These are phyloP conservation scores for Metschnikowia gruessii DNA, from an alignment of 805 yeast species.

Conservation along the genomic window DNA sequence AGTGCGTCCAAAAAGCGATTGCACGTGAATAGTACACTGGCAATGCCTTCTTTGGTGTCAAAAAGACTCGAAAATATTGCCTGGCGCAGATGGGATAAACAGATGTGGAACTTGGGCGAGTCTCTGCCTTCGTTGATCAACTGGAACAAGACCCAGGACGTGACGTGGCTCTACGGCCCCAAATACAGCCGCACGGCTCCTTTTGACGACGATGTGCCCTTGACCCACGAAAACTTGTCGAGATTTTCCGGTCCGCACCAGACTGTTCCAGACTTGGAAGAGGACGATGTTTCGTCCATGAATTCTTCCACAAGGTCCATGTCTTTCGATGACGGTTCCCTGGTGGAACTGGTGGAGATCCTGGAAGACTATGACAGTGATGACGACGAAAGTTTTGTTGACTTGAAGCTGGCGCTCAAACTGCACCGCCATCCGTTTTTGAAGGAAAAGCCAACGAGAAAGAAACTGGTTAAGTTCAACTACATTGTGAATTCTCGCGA, in stretches of 20 bases:
- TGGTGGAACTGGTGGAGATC: neutral
- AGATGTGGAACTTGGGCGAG: slow-evolving; percentile 26
- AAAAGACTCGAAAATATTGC: slow-evolving; percentile 34
- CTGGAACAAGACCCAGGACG: slow-evolving; percentile 54
- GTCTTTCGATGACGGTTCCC: slow-evolving; percentile 14
- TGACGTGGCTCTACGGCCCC: slow-evolving; percentile 57
- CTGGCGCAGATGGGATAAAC: slow-evolving; percentile 41
- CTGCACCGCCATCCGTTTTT: slow-evolving; percentile 4
- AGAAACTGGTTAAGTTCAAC: slow-evolving; percentile 40
- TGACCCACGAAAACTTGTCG: slow-evolving; percentile 11
- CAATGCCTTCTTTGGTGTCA: slow-evolving; percentile 23
- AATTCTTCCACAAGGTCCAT: slow-evolving; percentile 9
- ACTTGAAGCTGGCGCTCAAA: slow-evolving; percentile 23
- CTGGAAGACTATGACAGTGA: slow-evolving; percentile 6
- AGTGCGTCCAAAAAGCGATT: slow-evolving; percentile 17
- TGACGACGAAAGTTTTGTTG: slow-evolving; percentile 10
- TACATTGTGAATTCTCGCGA: slow-evolving; percentile 44
- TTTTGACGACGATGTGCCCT: slow-evolving; percentile 1
- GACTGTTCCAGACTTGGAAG: slow-evolving; percentile 4
- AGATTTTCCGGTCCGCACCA: neutral
- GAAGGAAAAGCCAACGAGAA: slow-evolving; percentile 14
- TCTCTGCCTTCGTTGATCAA: slow-evolving; percentile 45
- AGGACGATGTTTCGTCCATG: slow-evolving; percentile 16
- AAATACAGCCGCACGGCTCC: slow-evolving; percentile 18
- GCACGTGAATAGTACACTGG: slow-evolving; percentile 20